Base-by-base conservation (phyloP, 169 alveolate species). In the Eimeria maxima region DNA sequence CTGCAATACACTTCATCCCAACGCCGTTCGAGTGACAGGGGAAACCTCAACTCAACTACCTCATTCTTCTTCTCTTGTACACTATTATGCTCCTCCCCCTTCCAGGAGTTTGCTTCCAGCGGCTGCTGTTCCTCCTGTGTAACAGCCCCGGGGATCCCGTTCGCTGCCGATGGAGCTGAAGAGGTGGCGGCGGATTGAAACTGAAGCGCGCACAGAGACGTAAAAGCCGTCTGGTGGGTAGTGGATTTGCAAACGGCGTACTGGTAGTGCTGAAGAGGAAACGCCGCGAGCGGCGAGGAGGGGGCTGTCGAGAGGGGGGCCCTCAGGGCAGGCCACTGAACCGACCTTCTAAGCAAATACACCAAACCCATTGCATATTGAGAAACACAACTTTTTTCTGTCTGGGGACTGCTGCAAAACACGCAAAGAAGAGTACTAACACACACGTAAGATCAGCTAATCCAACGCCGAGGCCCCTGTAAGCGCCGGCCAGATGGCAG, bases 1-100 rank as follows among this genome's bases (percentile, higher is more conserved):
- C 93, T 95, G 44, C 69, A 90, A 42, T 93, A 96, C 55, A 95
- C 78, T 22, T 53, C 90, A 20, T 55, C 98, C 98, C 93, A 71
- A 2, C 20, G 89, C 38, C 20, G 65, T 50, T 50, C 89, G 13
- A 45, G 65, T 1, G 67, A 50, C 16, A 44, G 44, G 42, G 89
- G 89, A 78, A 78, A 50, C 45, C 27, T 71, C 47, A 71, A 16
- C 27, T 22, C 81, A 29, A 71, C 13, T 71, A 16, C 50, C 29
- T 71, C 81, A 3, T 14, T 38, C 11, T 20, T 76, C 42, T 6
- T 6, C 65, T 42, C 24, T 42, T 76, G 87, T 47, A 44, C 20
- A 14, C 63, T 42, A 44, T 20, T 10, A 18, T 18, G 65, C n/a
- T 45, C n/a, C 63, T 14, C 60, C 57, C 18, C 38, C 86, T 74